These are phyloP conservation scores for Tieghemiomyces parasiticus DNA, from an alignment of 192 early-diverging fungal genomes.

Conservation along the genomic window DNA sequence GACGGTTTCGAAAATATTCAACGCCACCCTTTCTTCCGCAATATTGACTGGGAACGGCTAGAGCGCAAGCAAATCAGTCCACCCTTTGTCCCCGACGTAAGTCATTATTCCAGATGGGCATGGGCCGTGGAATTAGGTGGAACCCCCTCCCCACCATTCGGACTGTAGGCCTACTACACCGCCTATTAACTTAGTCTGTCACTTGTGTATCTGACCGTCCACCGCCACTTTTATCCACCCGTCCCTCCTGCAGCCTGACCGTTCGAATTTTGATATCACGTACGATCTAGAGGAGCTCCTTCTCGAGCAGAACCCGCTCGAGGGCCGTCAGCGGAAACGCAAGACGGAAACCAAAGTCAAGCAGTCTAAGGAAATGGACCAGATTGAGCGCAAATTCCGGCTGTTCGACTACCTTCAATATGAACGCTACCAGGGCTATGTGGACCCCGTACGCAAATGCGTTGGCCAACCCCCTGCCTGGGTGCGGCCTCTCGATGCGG, in stretches of 20 bases:
- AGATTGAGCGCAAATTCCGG: constrained; percentile 55
- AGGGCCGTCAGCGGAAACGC: constrained; percentile 52
- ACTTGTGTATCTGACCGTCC: no score
- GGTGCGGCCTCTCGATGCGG: constrained; percentile 26
- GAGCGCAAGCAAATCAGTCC: constrained; percentile 54
- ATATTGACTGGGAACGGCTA: constrained; percentile 60
- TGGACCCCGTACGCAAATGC: constrained; percentile 40
- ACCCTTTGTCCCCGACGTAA: constrained; percentile 75
- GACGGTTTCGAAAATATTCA: constrained; percentile 54
- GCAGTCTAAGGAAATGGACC: constrained; percentile 37
- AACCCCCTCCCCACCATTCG: no score
- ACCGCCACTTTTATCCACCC: no score
- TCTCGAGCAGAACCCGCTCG: constrained; percentile 90
- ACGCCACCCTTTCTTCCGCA: constrained; percentile 64
- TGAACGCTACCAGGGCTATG: constrained; percentile 49
- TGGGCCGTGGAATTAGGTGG: no score
- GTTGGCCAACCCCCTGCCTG: constrained; percentile 53
- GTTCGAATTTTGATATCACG: constrained; percentile 90
- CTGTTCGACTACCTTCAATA: constrained; percentile 72
- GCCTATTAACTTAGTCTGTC: no score
- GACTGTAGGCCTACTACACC: no score
- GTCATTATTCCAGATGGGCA: no score
- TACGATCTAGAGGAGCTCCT: constrained; percentile 93
- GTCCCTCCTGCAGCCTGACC: constrained; percentile 69
- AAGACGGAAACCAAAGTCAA: constrained; percentile 25